Percentiles rank a stretch among this genome's conserved stretches.
These are phyloP conservation scores for Fusarium nanum DNA, from an alignment of 2,329 filamentous ascomycete species.

Conservation along the genomic window DNA sequence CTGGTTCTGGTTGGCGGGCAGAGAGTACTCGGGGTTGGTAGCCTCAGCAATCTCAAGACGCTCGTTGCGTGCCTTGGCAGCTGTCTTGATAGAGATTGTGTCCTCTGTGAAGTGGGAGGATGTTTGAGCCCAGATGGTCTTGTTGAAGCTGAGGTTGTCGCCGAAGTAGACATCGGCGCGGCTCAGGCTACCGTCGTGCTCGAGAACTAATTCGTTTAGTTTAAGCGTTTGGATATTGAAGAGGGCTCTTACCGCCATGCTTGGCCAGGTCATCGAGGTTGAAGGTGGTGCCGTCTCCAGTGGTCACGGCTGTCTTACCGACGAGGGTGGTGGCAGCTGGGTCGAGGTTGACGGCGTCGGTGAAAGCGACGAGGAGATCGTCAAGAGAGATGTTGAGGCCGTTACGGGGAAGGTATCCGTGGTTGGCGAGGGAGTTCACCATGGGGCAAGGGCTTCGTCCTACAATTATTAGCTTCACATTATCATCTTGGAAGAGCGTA, in stretches of 20 bases:
- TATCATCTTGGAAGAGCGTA: neutral
- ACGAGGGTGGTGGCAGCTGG: slow-evolving; percentile 41
- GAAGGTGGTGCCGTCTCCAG: slow-evolving; percentile 38
- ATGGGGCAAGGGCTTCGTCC: slow-evolving; percentile 41
- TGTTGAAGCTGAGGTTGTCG: slow-evolving; percentile 41
- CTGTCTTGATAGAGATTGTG: slow-evolving; percentile 40
- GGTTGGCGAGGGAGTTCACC: slow-evolving; percentile 41
- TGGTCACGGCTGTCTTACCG: slow-evolving; percentile 32
- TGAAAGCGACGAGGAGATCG: slow-evolving; percentile 38
- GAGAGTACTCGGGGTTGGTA: slow-evolving; percentile 31
- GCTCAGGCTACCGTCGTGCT: slow-evolving; percentile 43
- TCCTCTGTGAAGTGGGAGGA: slow-evolving; percentile 34
- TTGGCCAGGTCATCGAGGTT: slow-evolving; percentile 38
- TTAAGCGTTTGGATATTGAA: too few relatives aligned
- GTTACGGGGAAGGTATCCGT: slow-evolving; percentile 39
- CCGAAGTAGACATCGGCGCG: slow-evolving; percentile 39
- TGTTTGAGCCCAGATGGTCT: slow-evolving; percentile 37
- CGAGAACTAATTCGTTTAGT: slow-evolving; percentile 16
- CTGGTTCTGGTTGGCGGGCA: slow-evolving; percentile 9
- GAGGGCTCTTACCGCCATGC: slow-evolving; percentile 24
- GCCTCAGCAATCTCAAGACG: slow-evolving; percentile 33
- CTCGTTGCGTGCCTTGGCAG: slow-evolving; percentile 36
- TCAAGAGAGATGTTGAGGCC: slow-evolving; percentile 32
- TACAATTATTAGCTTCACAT: slow-evolving; percentile 4
- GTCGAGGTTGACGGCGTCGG: slow-evolving; percentile 40